These are phyloP conservation scores for Aspergillus luchuensis DNA, from an alignment of 2,329 filamentous ascomycete species.

Conservation along the genomic window DNA sequence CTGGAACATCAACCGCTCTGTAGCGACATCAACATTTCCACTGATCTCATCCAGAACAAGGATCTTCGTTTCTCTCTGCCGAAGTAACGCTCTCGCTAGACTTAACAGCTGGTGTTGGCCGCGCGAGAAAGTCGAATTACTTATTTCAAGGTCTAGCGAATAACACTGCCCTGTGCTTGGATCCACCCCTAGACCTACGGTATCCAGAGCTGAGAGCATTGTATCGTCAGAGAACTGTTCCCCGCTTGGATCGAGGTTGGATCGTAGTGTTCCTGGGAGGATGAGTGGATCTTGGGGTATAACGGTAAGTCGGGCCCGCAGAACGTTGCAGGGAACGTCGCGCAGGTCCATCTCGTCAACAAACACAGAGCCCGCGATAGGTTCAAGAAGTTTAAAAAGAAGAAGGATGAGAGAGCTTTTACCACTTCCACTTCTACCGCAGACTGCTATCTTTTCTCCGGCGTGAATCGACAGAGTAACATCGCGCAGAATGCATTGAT, in stretches of 20 bases:
- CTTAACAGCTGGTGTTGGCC: background rate
- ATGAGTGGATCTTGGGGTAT: background rate
- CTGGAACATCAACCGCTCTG: background rate
- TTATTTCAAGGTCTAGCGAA: background rate
- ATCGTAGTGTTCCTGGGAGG: background rate
- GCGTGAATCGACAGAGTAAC: background rate
- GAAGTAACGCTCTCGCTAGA: background rate
- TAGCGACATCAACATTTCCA: background rate
- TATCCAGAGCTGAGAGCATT: background rate
- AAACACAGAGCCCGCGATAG: background rate
- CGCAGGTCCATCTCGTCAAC: background rate
- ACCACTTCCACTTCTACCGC: background rate
- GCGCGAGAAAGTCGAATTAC: background rate
- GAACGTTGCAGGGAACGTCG: background rate
- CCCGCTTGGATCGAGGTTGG: background rate
- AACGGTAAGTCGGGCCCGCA: background rate
- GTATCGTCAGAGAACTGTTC: background rate
- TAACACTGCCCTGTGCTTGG: background rate
- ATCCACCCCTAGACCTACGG: background rate
- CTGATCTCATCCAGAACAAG: background rate
- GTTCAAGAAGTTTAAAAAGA: background rate
- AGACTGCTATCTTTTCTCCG: background rate
- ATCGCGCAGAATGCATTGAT: background rate
- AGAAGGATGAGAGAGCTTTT: background rate
- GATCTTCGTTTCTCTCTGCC: background rate